Percentiles rank a stretch among this genome's conserved stretches.
Conservation (phyloP, 805 yeast genomes). For the Pichia insulana region DNA sequence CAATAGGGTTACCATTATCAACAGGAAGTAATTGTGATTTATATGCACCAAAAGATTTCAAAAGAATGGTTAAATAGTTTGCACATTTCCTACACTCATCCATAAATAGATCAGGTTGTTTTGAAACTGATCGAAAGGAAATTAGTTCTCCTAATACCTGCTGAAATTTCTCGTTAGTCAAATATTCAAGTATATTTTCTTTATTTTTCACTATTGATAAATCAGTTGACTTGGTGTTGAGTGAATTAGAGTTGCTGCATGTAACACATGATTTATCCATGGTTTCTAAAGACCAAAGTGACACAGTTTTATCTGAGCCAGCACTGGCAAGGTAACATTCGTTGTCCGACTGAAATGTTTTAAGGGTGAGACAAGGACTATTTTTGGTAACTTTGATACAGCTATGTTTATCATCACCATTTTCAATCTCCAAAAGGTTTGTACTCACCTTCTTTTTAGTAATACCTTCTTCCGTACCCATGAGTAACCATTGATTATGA, state of each 20-base stretch:
- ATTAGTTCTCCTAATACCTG: constrained; percentile 53
- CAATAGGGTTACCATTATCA: constrained; percentile 75
- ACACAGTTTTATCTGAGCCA: constrained; percentile 58
- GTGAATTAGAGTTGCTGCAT: not conserved
- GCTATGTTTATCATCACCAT: constrained; percentile 14
- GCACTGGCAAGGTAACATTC: constrained; percentile 53
- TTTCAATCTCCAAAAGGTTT: constrained; percentile 23
- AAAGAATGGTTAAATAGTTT: constrained; percentile 51
- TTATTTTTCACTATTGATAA: not conserved
- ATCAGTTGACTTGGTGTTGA: not conserved
- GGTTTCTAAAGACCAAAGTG: constrained; percentile 56
- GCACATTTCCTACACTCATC: constrained; percentile 87
- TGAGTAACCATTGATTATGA: constrained; percentile 32
- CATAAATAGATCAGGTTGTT: constrained; percentile 54
- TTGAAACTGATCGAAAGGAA: constrained; percentile 70
- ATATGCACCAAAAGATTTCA: constrained; percentile 62
- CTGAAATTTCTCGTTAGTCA: constrained; percentile 45
- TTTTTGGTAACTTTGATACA: constrained; percentile 9
- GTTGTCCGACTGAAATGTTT: constrained; percentile 33
- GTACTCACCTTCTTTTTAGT: constrained; percentile 10
- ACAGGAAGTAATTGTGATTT: constrained; percentile 63
- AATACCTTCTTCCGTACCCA: constrained; percentile 38
- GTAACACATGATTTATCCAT: constrained; percentile 9
- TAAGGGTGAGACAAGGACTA: constrained; percentile 43
- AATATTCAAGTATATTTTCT: constrained; percentile 1